Evolutionary conservation across 441 rosid species (phyloP), one percentile per base, ranked within the genome.

Genomic region (Flueggea neowawraea): DNA sequence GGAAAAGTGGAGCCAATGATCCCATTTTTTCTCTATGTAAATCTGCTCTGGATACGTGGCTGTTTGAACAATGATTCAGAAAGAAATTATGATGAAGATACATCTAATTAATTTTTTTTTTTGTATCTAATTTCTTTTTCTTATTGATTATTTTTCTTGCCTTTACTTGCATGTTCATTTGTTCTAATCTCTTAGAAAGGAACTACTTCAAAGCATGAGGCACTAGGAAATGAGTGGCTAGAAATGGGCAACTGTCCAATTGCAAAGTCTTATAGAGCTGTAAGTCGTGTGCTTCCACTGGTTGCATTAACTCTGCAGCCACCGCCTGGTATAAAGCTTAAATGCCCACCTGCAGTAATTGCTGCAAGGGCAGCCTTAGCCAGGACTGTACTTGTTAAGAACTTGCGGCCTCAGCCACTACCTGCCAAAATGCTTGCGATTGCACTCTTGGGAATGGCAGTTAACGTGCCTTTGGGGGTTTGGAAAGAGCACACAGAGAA

Each of bases 341-440:
- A 70, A 72, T 91, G 97, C 63, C 96, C 94, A 32, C 89, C 89
- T 48, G 91, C 89, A 48, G 69, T 91, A 45, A 83, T 88, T 58
- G 89, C 94, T 51, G 91, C 94, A 55, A 79, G 97, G 72, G 94
- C 94, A 31, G 91, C 94, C 53, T 81, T 91, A 31, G 89, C 96
- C 0, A 78, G 80, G 66, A 86, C 94, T 1, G 76, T 86, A 58
- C 61, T 84, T 64, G 94, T 84, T 51, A 91, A 85, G 73, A 80
- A 65, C 54, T 69, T 88, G 36, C 83, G 92, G 1, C 96, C 97
- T 57, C 97, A 84, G 74, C 96, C 96, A 16, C 78, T 88, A 43
- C 96, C 96, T 36, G 82, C 84, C 43, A 91, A 91, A 76, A 75
- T 88, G 85, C 80, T 91, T 50, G 86, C 68, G 10, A 91, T 91